Base-by-base conservation (phyloP, 257 asterid genomes). In the Nicotiana tabacum region DNA sequence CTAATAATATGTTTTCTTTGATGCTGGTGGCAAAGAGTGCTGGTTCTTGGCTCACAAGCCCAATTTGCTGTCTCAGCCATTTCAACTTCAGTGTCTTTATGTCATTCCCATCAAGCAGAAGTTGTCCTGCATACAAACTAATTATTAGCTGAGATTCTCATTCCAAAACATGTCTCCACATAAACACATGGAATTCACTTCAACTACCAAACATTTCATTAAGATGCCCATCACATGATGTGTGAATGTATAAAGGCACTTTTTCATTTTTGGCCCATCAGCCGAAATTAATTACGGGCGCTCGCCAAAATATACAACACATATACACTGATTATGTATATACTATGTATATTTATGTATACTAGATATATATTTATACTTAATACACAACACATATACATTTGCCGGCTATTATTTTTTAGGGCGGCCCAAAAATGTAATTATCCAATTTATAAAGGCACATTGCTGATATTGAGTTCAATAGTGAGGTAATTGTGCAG, bases 31-130 rank as follows among this genome's bases (percentile, higher is more conserved):
- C 98, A 66, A 94, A 94, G 1, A 94, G 87, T 33, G 97, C 98
- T 10, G 98, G 98, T 48, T 94, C 97, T 86, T 94, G 98, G 90
- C 98, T 94, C 65, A 94, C 98, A 24, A 94, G 90, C 69, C 98
- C 98, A 17, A 94, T 91, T 85, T 94, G 98, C 84, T 91, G 94
- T 77, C 98, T 90, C 24, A 94, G 68, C 97, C 98, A 94, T 86
- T 85, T 91, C 88, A 93, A 83, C 79, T 94, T 92, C 77, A 94
- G 32, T 43, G 89, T 80, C 92, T 88, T 93, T 64, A 94, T 91
- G 85, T 93, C 96, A 78, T 88, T 91, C 62, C 98, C 98, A 48
- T 94, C 98, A 6, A 94, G 85, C 83, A 91, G 48, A 74, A 93
- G 89, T 90, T 88, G 92, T 53, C 98, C 98, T 95, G 91, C 87